Evolutionary conservation across 257 asterid species (phyloP).

Genomic region (Vinca minor): DNA sequence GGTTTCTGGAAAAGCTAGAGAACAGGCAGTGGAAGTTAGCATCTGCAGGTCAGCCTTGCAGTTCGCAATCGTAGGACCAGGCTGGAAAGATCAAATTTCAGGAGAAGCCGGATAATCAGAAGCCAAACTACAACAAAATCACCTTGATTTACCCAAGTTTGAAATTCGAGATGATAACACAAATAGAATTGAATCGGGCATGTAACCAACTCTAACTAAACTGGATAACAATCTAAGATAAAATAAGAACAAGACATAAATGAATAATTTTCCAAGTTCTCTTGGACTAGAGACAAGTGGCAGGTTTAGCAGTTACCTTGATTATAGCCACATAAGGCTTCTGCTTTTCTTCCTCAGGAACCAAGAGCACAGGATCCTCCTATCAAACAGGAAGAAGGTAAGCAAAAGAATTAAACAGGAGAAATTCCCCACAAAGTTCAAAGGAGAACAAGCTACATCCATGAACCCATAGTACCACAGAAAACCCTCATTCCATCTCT

Average conservation of each 20-base stretch:
- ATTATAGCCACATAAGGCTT: slow-evolving; percentile 92
- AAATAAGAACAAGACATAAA: background rate
- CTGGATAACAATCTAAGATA: background rate
- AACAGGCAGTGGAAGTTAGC: too few relatives aligned
- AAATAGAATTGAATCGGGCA: too few relatives aligned
- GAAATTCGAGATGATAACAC: too few relatives aligned
- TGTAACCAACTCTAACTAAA: too few relatives aligned
- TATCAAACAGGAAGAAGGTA: slow-evolving; percentile 21
- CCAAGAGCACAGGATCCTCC: slow-evolving; percentile 90
- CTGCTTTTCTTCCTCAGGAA: slow-evolving; percentile 52
- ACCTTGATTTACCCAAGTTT: too few relatives aligned
- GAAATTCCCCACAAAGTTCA: background rate
- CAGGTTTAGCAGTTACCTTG: slow-evolving; percentile 46
- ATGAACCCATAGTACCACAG: background rate
- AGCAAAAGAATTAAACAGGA: background rate
- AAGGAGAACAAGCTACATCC: background rate
- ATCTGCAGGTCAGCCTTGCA: too few relatives aligned
- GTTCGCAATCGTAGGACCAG: too few relatives aligned
- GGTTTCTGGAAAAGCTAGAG: too few relatives aligned
- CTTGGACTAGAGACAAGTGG: background rate
- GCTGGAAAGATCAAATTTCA: too few relatives aligned
- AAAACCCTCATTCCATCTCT: background rate
- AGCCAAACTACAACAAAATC: too few relatives aligned
- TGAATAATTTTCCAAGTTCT: background rate
- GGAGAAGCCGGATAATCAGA: too few relatives aligned